These are phyloP conservation scores for Chrysanthemum lavandulifolium DNA, from an alignment of 129 eudicot species.

Conservation along the genomic window DNA sequence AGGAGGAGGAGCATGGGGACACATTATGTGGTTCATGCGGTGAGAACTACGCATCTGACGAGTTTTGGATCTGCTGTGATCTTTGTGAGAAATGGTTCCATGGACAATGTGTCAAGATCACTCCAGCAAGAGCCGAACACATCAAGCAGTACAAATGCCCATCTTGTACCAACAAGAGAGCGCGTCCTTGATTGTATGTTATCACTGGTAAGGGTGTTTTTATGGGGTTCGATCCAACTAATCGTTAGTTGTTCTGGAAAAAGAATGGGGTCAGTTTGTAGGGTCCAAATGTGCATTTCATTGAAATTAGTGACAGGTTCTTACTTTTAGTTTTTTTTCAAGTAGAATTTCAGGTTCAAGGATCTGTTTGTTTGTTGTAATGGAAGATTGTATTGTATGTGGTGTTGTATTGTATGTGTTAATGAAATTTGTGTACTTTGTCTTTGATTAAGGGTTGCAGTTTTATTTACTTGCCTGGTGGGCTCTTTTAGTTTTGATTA, in stretches of 20 bases:
- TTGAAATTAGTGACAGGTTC: conserved; percentile 34
- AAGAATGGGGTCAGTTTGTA: conserved; percentile 21
- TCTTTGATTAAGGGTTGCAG: not conserved
- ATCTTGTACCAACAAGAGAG: conserved; percentile 63
- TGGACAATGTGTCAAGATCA: conserved; percentile 57
- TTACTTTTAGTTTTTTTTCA: conserved; percentile 24
- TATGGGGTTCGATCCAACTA: conserved; percentile 26
- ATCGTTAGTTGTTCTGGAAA: conserved; percentile 22
- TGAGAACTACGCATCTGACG: conserved; percentile 55
- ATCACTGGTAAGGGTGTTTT: conserved; percentile 16
- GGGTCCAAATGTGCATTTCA: conserved; percentile 35
- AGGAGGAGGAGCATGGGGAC: conserved; percentile 65
- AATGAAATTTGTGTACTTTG: not conserved
- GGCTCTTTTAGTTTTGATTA: too few species aligned
- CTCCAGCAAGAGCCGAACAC: conserved; percentile 68
- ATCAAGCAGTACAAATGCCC: conserved; percentile 73
- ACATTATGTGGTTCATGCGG: conserved; percentile 64
- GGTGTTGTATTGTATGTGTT: not conserved
- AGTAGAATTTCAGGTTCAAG: conserved; percentile 19
- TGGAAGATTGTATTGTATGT: conserved; percentile 27
- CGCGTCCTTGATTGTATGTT: conserved; percentile 39
- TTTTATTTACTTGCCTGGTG: not conserved
- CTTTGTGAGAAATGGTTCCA: conserved; percentile 67
- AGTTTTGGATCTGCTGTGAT: conserved; percentile 71
- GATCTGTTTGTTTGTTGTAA: conserved; percentile 27